Evolutionary conservation across 1,284 basidiomycete species (phyloP).

Genomic region (Melampsora occidentalis): DNA sequence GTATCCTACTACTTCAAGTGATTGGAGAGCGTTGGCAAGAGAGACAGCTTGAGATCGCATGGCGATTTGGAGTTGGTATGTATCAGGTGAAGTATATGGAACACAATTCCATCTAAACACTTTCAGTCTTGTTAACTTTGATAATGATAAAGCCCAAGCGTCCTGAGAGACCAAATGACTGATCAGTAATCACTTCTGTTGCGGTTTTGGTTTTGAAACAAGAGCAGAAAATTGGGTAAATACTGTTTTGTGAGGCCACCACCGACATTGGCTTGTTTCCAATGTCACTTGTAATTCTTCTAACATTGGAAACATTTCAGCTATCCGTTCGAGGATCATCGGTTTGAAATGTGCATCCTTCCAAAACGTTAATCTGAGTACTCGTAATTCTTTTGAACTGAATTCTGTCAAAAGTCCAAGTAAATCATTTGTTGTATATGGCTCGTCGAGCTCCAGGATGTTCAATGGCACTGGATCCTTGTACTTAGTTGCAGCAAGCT

Average conservation of each 20-base stretch:
- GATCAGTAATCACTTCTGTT: neutral
- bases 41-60: neutral
- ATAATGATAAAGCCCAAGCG: slow-evolving; percentile 16
- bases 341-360: slow-evolving; percentile 16
- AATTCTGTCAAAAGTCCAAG: slow-evolving; percentile 13
- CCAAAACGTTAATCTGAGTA: slow-evolving; percentile 13
- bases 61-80: neutral
- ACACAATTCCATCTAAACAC: slow-evolving; percentile 21
- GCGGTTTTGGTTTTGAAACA: neutral
- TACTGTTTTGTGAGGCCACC: slow-evolving; percentile 24
- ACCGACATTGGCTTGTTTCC: slow-evolving; percentile 11
- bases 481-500: neutral
- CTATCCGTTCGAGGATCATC: neutral
- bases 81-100: slow-evolving; percentile 6
- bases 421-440: slow-evolving; percentile 13
- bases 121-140: slow-evolving; percentile 9
- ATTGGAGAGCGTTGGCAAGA: neutral
- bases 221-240: neutral
- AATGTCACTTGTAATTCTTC: slow-evolving; percentile 23
- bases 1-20: neutral
- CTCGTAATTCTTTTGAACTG: slow-evolving; percentile 1
- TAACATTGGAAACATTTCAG: slow-evolving; percentile 17
- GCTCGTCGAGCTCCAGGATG: slow-evolving; percentile 20
- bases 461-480: neutral
- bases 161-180: neutral